Percentiles rank a stretch among this genome's conserved stretches.
These are phyloP conservation scores for Durotheca rogersii DNA, from an alignment of 495 filamentous ascomycete genomes.

Conservation along the genomic window DNA sequence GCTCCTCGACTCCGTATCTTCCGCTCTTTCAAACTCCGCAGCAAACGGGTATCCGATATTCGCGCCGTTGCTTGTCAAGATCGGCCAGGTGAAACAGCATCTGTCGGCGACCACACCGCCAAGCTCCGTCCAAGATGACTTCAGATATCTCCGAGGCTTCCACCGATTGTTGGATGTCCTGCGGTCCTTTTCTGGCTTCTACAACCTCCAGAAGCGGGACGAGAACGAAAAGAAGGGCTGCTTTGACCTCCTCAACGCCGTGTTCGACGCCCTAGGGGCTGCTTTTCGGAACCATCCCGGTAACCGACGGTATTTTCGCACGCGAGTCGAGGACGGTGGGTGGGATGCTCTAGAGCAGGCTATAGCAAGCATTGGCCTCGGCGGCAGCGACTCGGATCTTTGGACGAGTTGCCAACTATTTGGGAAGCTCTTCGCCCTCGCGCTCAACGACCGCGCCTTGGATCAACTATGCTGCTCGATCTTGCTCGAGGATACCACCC, in stretches of 20 bases:
- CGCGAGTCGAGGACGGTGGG: constrained; percentile 69
- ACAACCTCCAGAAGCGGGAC: constrained; percentile 62
- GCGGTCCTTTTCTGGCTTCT: constrained; percentile 67
- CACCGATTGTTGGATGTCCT: constrained; percentile 68
- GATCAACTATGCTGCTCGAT: constrained; percentile 51
- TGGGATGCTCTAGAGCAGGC: constrained; percentile 73
- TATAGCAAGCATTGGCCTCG: constrained; percentile 60
- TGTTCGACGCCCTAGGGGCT: constrained; percentile 71
- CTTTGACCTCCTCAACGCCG: constrained; percentile 68
- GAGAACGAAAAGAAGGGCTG: constrained; percentile 60
- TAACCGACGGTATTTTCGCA: constrained; percentile 82
- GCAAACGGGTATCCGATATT: constrained; percentile 45
- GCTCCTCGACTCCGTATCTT: constrained; percentile 56
- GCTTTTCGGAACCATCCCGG: constrained; percentile 78
- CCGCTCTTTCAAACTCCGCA: constrained; percentile 19
- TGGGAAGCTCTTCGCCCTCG: constrained; percentile 79
- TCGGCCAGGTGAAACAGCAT: constrained; percentile 48
- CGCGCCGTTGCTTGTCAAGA: constrained; percentile 40
- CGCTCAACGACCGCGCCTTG: constrained; percentile 71
- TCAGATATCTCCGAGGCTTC: constrained; percentile 81
- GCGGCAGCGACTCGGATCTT: constrained; percentile 58
- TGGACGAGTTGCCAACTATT: constrained; percentile 74
- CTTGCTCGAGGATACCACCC: constrained; percentile 29
- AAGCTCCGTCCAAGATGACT: constrained; percentile 65
- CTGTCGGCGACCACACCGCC: constrained; percentile 48